Evolutionary conservation across 148 eudicot species (phyloP).

Genomic region (Linanthus parryae): DNA sequence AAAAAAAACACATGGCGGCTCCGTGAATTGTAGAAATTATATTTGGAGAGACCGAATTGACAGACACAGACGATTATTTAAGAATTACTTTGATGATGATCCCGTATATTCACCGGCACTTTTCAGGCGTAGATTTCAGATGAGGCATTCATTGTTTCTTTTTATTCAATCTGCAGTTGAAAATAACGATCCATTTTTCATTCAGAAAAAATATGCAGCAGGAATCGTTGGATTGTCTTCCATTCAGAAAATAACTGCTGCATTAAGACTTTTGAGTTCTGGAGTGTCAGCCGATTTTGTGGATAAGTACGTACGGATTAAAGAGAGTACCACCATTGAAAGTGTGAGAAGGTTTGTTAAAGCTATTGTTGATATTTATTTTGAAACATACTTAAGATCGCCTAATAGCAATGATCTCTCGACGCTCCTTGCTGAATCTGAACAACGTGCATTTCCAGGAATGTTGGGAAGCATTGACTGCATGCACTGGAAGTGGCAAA

Average conservation of each 20-base stretch:
- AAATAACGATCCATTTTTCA: background rate
- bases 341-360: background rate
- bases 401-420: background rate
- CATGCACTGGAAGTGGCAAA: background rate
- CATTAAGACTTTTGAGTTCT: background rate
- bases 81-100: too few species aligned
- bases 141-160: background rate
- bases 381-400: background rate
- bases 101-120: too few species aligned
- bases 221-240: background rate
- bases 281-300: background rate
- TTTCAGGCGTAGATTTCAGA: background rate
- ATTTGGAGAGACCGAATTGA: too few species aligned
- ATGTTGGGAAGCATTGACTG: background rate
- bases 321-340: background rate
- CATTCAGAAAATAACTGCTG: background rate
- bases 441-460: background rate
- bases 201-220: background rate
- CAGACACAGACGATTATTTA: too few species aligned
- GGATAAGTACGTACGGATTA: background rate
- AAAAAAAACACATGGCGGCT: too few species aligned
- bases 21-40: too few species aligned
- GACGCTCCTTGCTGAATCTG: background rate
- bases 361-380: background rate
- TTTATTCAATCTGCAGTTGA: background rate